Evolutionary conservation across 2,329 filamentous ascomycete genomes (phyloP), one percentile per base, ranked within the genome.

Genomic region (Juglanconis sp.): DNA sequence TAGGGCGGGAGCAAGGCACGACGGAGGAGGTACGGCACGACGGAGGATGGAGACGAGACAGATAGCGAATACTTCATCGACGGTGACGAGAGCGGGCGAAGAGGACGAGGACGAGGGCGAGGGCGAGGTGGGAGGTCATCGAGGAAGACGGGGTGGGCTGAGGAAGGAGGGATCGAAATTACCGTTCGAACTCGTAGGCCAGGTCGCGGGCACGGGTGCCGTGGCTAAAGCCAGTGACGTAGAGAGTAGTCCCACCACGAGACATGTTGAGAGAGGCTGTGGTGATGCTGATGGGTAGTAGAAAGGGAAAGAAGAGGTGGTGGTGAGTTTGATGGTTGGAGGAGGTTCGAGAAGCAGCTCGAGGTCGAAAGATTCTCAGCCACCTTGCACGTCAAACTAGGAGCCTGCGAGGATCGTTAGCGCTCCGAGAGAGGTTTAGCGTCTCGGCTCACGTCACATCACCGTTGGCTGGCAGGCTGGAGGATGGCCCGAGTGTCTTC

Each of bases 151-250:
- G 63, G 58, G 63, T 64, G 42, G 63, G 66, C 59, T 68, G 68
- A 68, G 68, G 69, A 66, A 65, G 65, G 65, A 68, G 63, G 70
- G 67, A 71, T 80, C 79, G 81, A 84, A 96, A 93, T 87, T 96
- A 97, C 92, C 94, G 92, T 93, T 98, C 94, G 90, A 98, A 98
- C 85, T 98, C 94, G 90, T 96, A 97, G 83, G 94, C 92, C 77
- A 98, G 91, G 84, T 99, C 93, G 87, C 95, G 92, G 77, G 95
- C 92, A 83, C 95, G 92, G 77, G 94, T 97, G 78, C 94, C 92
- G 80, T 96, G 92, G 86, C 94, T 96, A 79, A 99, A 99, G 85
- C 95, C 95, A 74, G 93, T 96, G 78, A 98, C 94, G 83, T 98
- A 98, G 69, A 98, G 91, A 61, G 94, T 98, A 64, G 91, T 96